Evolutionary conservation across 805 yeast species (phyloP).

Genomic region (Starmerella sp.): DNA sequence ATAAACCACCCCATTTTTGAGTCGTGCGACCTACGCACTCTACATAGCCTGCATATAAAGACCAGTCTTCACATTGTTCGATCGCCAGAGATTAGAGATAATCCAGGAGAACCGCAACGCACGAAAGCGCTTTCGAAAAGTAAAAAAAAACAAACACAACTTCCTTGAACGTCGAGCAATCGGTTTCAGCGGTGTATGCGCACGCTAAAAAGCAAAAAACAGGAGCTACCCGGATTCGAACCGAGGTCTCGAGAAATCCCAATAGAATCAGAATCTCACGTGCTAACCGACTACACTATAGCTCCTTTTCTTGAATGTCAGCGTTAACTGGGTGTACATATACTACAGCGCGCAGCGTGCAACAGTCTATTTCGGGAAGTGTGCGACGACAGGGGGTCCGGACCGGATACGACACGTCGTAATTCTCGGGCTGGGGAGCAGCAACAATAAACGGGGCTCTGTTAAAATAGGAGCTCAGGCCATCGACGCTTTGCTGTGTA

Average conservation of each 20-base stretch:
- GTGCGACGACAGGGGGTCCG: no score
- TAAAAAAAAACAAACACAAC: not conserved
- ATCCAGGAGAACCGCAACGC: not conserved
- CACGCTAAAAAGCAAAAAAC: not conserved
- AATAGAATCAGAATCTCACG: conserved; percentile 21
- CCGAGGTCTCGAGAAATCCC: conserved; percentile 22
- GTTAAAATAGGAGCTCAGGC: no score
- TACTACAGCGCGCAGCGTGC: not conserved
- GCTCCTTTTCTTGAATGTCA: conserved; percentile 12
- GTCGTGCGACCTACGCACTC: not conserved
- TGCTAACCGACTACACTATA: conserved; percentile 23
- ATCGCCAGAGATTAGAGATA: not conserved
- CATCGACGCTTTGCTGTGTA: no score
- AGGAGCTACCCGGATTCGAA: conserved; percentile 23
- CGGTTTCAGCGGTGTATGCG: no score
- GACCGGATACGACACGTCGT: no score
- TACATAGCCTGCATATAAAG: not conserved
- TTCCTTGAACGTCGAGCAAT: no score
- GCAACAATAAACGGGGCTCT: no score
- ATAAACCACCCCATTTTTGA: not conserved
- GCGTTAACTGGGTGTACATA: not conserved
- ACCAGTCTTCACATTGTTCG: no score
- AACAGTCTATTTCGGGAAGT: no score
- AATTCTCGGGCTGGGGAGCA: no score
- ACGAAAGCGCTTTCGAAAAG: not conserved